Conservation (phyloP, 345 rosid species). For the Citrus hindsii region DNA sequence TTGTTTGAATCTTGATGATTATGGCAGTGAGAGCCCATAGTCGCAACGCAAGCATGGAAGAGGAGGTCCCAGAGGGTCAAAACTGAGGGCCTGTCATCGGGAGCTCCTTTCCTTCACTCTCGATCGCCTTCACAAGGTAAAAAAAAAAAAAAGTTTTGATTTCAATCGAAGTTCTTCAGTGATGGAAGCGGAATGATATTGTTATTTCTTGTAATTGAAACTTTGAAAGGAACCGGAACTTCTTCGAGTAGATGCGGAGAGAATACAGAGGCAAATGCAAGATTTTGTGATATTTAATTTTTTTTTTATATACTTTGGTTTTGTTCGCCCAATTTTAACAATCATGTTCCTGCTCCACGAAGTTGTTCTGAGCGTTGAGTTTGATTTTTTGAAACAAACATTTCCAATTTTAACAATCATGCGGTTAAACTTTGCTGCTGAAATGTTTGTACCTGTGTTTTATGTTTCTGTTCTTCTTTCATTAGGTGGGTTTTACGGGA, state of each 20-base stretch:
- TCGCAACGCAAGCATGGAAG: neutral
- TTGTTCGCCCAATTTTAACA: too few relatives aligned
- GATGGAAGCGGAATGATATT: neutral
- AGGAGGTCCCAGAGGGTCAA: constrained; percentile 3
- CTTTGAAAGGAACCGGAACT: constrained; percentile 81
- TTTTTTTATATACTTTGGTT: too few relatives aligned
- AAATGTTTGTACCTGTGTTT: too few relatives aligned
- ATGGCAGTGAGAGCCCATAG: neutral
- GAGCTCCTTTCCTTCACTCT: constrained; percentile 68
- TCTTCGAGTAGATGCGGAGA: constrained; percentile 89
- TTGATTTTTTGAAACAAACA: too few relatives aligned
- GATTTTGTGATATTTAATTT: constrained; percentile 19
- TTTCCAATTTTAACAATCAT: too few relatives aligned
- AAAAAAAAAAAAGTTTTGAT: neutral
- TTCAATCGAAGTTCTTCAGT: neutral
- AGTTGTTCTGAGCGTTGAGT: too few relatives aligned
- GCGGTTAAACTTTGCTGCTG: too few relatives aligned
- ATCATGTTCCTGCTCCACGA: too few relatives aligned
- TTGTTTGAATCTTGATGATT: neutral
- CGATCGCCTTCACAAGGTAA: constrained; percentile 94
- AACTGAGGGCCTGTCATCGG: neutral
- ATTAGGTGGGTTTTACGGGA: too few relatives aligned
- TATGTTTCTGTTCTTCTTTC: too few relatives aligned
- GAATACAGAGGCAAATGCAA: constrained; percentile 97
- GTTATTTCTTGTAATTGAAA: neutral